Conservation (phyloP, 2,329 filamentous ascomycete genomes). For the Diaporthe sp. region DNA sequence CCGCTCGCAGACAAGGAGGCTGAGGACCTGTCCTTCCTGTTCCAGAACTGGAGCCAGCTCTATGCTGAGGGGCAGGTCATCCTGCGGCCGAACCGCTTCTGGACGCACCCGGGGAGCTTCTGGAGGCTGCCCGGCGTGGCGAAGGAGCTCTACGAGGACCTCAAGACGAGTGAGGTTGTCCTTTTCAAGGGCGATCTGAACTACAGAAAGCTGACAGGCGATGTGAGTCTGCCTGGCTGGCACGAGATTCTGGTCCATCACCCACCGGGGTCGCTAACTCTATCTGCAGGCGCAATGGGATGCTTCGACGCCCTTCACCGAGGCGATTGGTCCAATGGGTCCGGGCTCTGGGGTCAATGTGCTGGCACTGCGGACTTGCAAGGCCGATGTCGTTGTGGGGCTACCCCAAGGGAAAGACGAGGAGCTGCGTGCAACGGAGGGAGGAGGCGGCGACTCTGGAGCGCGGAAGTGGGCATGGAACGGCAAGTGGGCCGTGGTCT, state of each 20-base stretch:
- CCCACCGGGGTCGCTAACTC: constrained; percentile 8
- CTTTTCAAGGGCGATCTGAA: constrained; percentile 99
- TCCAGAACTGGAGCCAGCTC: constrained; percentile 83
- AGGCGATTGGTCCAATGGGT: constrained; percentile 89
- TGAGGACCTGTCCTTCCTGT: constrained; percentile 80
- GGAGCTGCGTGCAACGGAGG: constrained; percentile 76
- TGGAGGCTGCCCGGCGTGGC: constrained; percentile 85
- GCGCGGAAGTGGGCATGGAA: constrained; percentile 93
- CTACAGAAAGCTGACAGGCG: constrained; percentile 91
- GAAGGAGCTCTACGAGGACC: constrained; percentile 78
- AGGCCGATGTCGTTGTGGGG: constrained; percentile 95
- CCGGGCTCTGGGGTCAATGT: constrained; percentile 85
- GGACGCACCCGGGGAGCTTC: constrained; percentile 89
- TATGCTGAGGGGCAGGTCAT: constrained; percentile 88
- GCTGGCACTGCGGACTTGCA: constrained; percentile 92
- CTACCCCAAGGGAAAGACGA: constrained; percentile 88
- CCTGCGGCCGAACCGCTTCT: constrained; percentile 88
- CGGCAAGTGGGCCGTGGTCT: constrained; percentile 97
- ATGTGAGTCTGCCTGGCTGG: constrained; percentile 72
- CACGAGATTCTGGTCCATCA: background rate
- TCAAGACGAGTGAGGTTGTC: constrained; percentile 87
- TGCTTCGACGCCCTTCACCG: constrained; percentile 85
- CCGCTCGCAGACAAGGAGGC: constrained; percentile 78
- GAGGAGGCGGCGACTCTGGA: constrained; percentile 78
- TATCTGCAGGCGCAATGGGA: constrained; percentile 79